These are phyloP conservation scores for Aegle marmelos DNA, from an alignment of 345 rosid genomes.

Conservation along the genomic window DNA sequence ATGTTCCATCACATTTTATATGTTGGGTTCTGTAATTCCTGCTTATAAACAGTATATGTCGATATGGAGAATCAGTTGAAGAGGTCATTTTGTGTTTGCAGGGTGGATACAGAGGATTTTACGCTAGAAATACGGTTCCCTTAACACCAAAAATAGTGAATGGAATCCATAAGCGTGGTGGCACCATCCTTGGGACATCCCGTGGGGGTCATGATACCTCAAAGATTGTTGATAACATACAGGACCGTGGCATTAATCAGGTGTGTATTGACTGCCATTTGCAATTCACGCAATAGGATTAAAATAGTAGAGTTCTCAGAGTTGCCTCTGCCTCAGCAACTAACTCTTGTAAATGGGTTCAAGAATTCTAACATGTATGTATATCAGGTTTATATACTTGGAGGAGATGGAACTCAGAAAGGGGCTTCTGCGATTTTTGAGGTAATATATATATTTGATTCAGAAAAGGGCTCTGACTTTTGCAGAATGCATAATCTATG, in stretches of 20 bases:
- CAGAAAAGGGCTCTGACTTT: background rate
- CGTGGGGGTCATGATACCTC: slow-evolving; percentile 77
- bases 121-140: slow-evolving; percentile 64
- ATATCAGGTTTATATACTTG: slow-evolving; percentile 70
- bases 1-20: background rate
- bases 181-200: slow-evolving; percentile 82
- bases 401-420: slow-evolving; percentile 90
- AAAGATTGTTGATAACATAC: slow-evolving; percentile 94
- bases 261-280: slow-evolving; percentile 20
- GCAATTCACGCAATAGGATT: background rate
- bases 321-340: background rate
- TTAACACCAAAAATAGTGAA: slow-evolving; percentile 71
- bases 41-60: background rate
- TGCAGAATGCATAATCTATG: background rate
- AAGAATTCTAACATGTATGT: background rate
- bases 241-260: slow-evolving; percentile 92
- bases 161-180: slow-evolving; percentile 88
- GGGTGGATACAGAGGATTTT: slow-evolving; percentile 94
- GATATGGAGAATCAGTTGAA: background rate
- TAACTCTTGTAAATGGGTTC: background rate
- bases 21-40: background rate
- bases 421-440: slow-evolving; percentile 77
- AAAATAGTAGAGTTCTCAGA: no score
- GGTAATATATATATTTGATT: slow-evolving; percentile 33
- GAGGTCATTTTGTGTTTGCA: slow-evolving; percentile 19